Evolutionary conservation across 2,329 filamentous ascomycete genomes (phyloP), one percentile per base, ranked within the genome.

Genomic region (Neofusicoccum ribis): DNA sequence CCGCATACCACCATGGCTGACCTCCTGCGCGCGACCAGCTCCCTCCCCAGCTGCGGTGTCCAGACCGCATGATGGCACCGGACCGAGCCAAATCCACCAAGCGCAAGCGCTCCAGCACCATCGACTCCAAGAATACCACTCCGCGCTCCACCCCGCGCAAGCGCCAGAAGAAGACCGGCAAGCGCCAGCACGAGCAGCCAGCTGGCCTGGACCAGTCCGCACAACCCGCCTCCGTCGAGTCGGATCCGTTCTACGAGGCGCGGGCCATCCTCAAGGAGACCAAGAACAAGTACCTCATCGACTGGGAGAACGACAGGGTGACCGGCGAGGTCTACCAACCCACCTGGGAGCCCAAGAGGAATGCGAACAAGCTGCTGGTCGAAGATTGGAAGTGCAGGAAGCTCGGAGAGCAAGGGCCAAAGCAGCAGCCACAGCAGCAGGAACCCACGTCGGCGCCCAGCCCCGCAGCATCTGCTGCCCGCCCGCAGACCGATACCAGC

Each of bases 231-330:
- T 11, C 60, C 9, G 7, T 14, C 17, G 60, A 23, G 2, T 15
- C 49, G 3, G 49, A 41, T 39, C 7, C 37, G 2, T 47, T 64
- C 17, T 56, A 46, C 39, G 14, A 27, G 5, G 61, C 61, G n/a
- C 46, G 20, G n/a, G 68, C 63, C 6, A 78, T 80, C 43, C 66
- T 80, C 20, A 66, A 71, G 46, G 76, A 77, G 51, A 69, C 54
- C 31, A 71, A 70, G 27, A 71, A 71, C 11, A 67, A 78, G n/a
- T 89, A 87, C 68, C 71, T 79, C 3, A 81, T 89, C 62, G 82
- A 87, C 70, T 89, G 87, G 87, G 81, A 79, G 54, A 81, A 83
- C 66, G 76, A 87, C 70, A 74, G 79, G n/a, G 66, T 69, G 2
- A 85, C 84, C 44, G 84, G 83, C 17, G 72, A 81, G 67, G 66